These are phyloP conservation scores for Conticribra guillardii DNA, from an alignment of 108 stramenopile species.

Conservation along the genomic window DNA sequence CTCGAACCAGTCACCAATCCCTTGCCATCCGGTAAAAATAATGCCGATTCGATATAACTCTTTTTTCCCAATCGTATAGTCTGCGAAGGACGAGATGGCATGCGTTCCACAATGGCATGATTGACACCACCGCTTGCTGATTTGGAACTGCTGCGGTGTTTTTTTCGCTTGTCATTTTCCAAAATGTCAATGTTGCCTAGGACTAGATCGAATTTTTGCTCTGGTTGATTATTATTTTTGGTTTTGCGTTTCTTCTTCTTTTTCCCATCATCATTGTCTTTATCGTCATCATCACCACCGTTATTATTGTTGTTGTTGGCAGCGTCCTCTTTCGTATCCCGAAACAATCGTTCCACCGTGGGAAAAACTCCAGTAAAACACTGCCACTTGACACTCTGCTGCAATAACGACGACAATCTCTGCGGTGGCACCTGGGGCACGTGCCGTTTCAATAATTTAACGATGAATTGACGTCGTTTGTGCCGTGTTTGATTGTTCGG, in stretches of 20 bases:
- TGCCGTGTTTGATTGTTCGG: conserved; percentile 43
- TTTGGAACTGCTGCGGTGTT: conserved; percentile 26
- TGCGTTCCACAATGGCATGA: conserved; percentile 53
- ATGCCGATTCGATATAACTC: conserved; percentile 71
- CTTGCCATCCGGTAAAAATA: conserved; percentile 75
- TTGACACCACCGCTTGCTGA: conserved; percentile 6
- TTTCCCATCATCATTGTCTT: conserved; percentile 36
- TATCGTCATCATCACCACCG: conserved; percentile 13
- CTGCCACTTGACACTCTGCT: conserved; percentile 93
- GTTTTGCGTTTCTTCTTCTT: conserved; percentile 36
- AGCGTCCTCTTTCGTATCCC: conserved; percentile 39
- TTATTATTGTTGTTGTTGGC: too few relatives aligned
- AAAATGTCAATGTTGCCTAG: conserved; percentile 56
- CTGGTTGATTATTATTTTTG: conserved; percentile 21
- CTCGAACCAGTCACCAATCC: conserved; percentile 85
- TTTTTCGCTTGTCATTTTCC: conserved; percentile 28
- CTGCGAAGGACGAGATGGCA: conserved; percentile 55
- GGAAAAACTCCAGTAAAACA: conserved; percentile 72
- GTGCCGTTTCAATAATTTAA: conserved; percentile 51
- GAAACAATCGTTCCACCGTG: conserved; percentile 40
- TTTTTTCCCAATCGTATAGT: conserved; percentile 87
- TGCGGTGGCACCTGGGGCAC: conserved; percentile 72
- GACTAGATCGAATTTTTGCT: conserved; percentile 76
- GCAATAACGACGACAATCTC: conserved; percentile 81
- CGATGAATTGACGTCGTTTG: conserved; percentile 73